phyloP scores from a whole-genome alignment of 768 basidiomycete genomes.

The Lactarius evosmus region DNA sequence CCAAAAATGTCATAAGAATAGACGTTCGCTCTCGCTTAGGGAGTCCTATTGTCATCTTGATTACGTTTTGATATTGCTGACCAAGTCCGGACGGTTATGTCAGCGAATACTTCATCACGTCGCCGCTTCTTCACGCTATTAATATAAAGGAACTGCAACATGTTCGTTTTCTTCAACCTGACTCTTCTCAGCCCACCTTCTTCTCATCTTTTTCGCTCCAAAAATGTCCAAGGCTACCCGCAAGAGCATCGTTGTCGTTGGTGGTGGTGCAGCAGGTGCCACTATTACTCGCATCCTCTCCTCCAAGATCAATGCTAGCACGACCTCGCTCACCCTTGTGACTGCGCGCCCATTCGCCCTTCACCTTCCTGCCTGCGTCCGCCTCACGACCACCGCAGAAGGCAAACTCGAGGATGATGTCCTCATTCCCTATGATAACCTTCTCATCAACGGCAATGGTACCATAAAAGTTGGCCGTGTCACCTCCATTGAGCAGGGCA shows the following conservation, averaged over 20 bases:
- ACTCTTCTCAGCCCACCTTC: background rate
- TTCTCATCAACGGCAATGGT: slow-evolving; percentile 22
- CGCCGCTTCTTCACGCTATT: background rate
- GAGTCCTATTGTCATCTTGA: background rate
- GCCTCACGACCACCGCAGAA: slow-evolving; percentile 48
- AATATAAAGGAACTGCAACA: slow-evolving; percentile 6
- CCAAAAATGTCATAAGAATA: background rate
- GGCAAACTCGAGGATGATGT: slow-evolving; percentile 35
- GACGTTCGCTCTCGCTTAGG: too few relatives aligned
- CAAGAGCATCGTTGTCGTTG: slow-evolving; percentile 48
- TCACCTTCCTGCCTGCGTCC: slow-evolving; percentile 49
- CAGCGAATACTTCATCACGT: background rate
- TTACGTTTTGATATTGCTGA: background rate
- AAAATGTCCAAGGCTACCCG: slow-evolving; percentile 16
- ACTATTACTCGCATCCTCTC: slow-evolving; percentile 48
- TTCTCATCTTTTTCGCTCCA: background rate
- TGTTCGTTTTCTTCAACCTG: background rate
- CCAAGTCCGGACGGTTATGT: background rate
- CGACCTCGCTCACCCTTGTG: slow-evolving; percentile 54
- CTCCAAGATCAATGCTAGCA: slow-evolving; percentile 44
- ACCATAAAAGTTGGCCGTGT: slow-evolving; percentile 24
- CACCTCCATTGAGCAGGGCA: slow-evolving; percentile 13
- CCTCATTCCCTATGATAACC: slow-evolving; percentile 24
- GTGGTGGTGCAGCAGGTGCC: slow-evolving; percentile 56
- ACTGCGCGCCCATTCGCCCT: slow-evolving; percentile 49